These are phyloP conservation scores for Monascus purpureus DNA, from an alignment of 495 filamentous ascomycete genomes.

Conservation along the genomic window DNA sequence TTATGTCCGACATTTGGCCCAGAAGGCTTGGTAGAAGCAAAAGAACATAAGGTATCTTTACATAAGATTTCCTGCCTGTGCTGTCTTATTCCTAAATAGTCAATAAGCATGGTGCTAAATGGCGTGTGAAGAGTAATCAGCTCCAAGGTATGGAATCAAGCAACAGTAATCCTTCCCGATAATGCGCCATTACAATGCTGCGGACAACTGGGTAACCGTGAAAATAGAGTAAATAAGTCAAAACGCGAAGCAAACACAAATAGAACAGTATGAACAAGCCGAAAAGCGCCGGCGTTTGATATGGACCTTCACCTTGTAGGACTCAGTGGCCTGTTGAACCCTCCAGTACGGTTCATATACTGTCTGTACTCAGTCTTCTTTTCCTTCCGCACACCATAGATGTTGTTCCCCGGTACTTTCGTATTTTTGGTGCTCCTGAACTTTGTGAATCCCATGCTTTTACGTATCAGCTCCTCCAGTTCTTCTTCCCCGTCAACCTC, in stretches of 20 bases:
- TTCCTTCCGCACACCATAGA: constrained; percentile 75
- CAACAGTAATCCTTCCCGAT: too few relatives aligned
- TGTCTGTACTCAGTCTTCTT: constrained; percentile 93
- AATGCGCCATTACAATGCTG: constrained; percentile 1
- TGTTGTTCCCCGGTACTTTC: constrained; percentile 81
- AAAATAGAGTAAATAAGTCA: too few relatives aligned
- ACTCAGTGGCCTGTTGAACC: constrained; percentile 85
- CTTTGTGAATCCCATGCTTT: constrained; percentile 73
- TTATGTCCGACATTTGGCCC: too few relatives aligned
- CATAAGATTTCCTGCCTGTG: too few relatives aligned
- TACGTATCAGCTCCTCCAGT: constrained; percentile 57
- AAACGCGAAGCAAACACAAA: too few relatives aligned
- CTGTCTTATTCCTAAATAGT: too few relatives aligned
- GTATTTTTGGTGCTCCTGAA: constrained; percentile 84
- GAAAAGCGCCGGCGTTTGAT: background rate
- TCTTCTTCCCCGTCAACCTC: constrained; percentile 53
- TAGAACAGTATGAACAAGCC: background rate
- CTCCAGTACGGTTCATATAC: constrained; percentile 97
- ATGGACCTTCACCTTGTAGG: constrained; percentile 27
- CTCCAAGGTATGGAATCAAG: too few relatives aligned
- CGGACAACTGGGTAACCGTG: too few relatives aligned
- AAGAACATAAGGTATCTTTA: too few relatives aligned
- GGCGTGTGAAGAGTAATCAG: too few relatives aligned
- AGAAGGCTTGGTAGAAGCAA: too few relatives aligned
- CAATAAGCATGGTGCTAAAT: too few relatives aligned